Conservation (phyloP, 768 basidiomycete genomes). For the Daedaleopsis nitida region DNA sequence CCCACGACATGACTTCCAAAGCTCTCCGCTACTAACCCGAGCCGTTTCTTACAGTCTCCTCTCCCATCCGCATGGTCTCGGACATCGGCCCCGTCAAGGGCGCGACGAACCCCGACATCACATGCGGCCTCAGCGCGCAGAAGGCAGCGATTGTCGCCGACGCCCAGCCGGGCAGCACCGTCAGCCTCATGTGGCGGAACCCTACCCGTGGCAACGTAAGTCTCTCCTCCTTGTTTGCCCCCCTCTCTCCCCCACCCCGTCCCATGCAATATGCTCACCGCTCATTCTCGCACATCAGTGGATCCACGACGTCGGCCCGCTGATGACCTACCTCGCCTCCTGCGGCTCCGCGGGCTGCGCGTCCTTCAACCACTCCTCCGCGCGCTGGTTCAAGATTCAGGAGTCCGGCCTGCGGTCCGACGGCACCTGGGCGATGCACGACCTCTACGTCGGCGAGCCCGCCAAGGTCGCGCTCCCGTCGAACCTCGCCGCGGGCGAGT, state of each 20-base stretch:
- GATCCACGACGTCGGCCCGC: conserved; percentile 66
- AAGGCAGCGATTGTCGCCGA: conserved; percentile 49
- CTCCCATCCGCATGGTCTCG: conserved; percentile 43
- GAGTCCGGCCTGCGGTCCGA: conserved; percentile 30
- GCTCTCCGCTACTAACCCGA: neutral
- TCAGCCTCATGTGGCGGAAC: conserved; percentile 57
- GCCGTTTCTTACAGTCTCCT: conserved; percentile 9
- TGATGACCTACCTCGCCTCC: conserved; percentile 73
- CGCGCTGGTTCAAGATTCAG: conserved; percentile 71
- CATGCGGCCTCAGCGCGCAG: conserved; percentile 58
- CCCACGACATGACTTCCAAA: too few species aligned
- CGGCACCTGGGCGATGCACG: conserved; percentile 32
- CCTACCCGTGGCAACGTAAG: conserved; percentile 36
- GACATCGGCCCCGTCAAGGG: conserved; percentile 52
- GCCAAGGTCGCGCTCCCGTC: conserved; percentile 34
- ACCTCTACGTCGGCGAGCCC: conserved; percentile 30
- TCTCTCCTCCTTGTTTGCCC: neutral
- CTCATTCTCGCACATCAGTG: conserved; percentile 35
- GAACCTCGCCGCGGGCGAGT: conserved; percentile 65
- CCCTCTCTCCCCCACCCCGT: too few species aligned
- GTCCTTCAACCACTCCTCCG: conserved; percentile 57
- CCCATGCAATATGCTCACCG: conserved; percentile 27
- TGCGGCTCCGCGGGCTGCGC: conserved; percentile 61
- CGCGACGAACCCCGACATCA: conserved; percentile 51
- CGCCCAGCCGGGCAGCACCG: conserved; percentile 58